A percentile compares a stretch with the other conserved stretches of the same genome.
Evolutionary conservation across 2,329 filamentous ascomycete genomes (phyloP).

Genomic region (Parastagonospora nodorum): DNA sequence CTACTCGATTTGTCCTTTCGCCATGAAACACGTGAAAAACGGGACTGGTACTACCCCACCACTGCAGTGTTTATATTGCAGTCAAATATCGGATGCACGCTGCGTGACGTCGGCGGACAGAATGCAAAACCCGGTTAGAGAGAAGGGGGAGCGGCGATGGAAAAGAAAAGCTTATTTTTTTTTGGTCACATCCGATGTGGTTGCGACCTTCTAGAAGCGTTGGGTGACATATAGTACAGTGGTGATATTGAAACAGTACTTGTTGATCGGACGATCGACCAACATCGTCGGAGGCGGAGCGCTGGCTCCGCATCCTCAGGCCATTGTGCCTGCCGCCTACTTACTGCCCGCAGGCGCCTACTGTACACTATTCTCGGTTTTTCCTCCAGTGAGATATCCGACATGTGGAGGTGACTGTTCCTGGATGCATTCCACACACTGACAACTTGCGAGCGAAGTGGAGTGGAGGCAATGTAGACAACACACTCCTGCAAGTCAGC

Average conservation of each 20-base stretch:
- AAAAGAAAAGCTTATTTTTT: conserved; percentile 13
- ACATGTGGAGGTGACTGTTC: no score
- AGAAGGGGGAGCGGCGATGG: neutral
- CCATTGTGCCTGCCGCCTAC: neutral
- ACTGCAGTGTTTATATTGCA: conserved; percentile 2
- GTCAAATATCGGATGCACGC: conserved; percentile 1
- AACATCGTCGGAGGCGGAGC: conserved; percentile 10
- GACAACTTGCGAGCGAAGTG: no score
- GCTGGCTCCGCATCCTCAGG: conserved; percentile 3
- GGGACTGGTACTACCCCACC: neutral
- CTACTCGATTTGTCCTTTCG: neutral
- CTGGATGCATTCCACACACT: no score
- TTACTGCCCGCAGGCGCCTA: neutral
- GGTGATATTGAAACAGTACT: conserved; percentile 20
- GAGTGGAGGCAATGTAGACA: no score
- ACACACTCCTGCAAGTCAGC: no score
- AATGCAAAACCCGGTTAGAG: neutral
- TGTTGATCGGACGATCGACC: conserved; percentile 16
- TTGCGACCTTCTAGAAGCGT: conserved; percentile 18
- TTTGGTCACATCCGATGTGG: conserved; percentile 4
- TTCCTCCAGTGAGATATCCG: no score
- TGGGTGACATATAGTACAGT: conserved; percentile 35
- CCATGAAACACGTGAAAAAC: neutral
- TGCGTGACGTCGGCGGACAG: conserved; percentile 10
- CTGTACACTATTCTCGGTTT: no score